Conservation (phyloP, 805 yeast species). For the Spathaspora hagerdaliae region DNA sequence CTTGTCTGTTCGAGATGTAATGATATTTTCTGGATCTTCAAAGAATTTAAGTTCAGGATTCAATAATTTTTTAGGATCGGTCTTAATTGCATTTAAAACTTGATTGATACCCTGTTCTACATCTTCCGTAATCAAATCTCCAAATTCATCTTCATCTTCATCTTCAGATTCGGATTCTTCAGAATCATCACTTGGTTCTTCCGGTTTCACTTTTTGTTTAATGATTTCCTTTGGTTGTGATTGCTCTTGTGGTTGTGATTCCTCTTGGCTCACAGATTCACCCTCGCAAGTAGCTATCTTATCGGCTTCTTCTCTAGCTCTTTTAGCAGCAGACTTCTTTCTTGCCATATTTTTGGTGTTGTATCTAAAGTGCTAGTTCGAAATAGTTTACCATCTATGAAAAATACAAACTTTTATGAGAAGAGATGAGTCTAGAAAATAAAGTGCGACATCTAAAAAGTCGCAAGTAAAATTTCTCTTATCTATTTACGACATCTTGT, state of each 20-base stretch:
- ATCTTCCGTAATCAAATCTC: constrained; percentile 81
- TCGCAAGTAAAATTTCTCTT: no score
- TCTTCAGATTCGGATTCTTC: constrained; percentile 44
- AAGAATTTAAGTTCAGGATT: constrained; percentile 74
- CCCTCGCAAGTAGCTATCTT: constrained; percentile 3
- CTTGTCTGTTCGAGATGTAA: constrained; percentile 10
- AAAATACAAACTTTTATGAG: no score
- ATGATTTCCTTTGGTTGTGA: not conserved
- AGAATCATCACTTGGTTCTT: not conserved
- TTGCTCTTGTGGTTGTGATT: constrained; percentile 18
- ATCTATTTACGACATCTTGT: no score
- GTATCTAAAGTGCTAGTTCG: not conserved
- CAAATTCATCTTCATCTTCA: constrained; percentile 84
- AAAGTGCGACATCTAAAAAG: no score
- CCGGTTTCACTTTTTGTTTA: not conserved
- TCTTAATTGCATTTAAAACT: constrained; percentile 55
- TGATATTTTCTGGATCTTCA: constrained; percentile 48
- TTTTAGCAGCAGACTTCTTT: constrained; percentile 81
- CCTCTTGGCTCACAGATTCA: constrained; percentile 19
- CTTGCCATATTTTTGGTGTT: constrained; percentile 56
- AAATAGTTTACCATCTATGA: not conserved
- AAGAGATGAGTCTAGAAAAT: no score
- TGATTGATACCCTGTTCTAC: constrained; percentile 71
- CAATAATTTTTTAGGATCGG: constrained; percentile 60
- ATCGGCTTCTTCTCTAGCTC: constrained; percentile 50